Conservation (phyloP, 2,329 filamentous ascomycete species). For the Sordariomycetes sp. region DNA sequence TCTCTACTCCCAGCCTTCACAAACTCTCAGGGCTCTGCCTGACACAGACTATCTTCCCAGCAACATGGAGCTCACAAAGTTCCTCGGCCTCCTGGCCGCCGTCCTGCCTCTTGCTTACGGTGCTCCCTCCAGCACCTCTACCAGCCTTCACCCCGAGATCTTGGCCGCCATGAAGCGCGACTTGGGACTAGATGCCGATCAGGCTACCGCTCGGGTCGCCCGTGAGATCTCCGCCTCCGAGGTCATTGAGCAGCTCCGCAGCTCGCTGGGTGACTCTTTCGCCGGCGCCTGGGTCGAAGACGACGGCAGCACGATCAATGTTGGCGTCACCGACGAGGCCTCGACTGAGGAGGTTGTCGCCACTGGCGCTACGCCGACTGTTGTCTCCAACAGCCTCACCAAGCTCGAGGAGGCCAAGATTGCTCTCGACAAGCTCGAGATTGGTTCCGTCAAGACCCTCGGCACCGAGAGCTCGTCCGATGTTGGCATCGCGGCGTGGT, state of each 20-base stretch:
- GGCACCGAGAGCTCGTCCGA: conserved; percentile 11
- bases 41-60: conserved; percentile 11
- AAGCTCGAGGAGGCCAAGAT: conserved; percentile 30
- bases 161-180: conserved; percentile 33
- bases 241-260: conserved; percentile 24
- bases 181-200: conserved; percentile 25
- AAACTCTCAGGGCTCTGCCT: neutral
- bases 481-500: conserved; percentile 25
- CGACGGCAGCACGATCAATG: conserved; percentile 22
- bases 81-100: conserved; percentile 25
- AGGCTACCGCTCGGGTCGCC: conserved; percentile 26
- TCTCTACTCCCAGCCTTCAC: conserved; percentile 1
- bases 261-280: conserved; percentile 21
- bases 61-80: conserved; percentile 26
- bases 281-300: conserved; percentile 27
- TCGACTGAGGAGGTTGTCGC: conserved; percentile 21
- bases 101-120: conserved; percentile 29
- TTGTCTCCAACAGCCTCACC: conserved; percentile 23
- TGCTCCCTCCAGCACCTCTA: conserved; percentile 23
- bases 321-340: conserved; percentile 26
- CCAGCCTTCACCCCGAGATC: conserved; percentile 27
- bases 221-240: conserved; percentile 23
- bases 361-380: conserved; percentile 22
- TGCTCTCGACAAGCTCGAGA: conserved; percentile 30
- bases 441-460: conserved; percentile 15